These are phyloP conservation scores for Rhodosporidiobolus sp. DNA, from an alignment of 768 basidiomycete species.

Conservation along the genomic window DNA sequence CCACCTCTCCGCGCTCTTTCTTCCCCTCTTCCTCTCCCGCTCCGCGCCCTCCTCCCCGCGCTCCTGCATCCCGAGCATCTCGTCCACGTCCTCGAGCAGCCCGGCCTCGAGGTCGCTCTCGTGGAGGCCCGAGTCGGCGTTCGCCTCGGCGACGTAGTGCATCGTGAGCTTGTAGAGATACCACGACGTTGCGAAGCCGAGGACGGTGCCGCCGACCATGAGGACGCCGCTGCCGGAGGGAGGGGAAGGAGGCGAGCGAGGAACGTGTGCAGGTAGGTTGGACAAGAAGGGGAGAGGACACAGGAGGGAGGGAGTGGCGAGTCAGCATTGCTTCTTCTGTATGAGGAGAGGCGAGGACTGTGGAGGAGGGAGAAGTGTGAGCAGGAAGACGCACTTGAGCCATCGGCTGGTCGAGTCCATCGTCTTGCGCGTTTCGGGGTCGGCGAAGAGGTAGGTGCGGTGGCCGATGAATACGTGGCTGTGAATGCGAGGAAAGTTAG, in stretches of 20 bases:
- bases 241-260: neutral
- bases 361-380: neutral
- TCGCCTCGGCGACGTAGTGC: conserved; percentile 34
- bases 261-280: too few species aligned
- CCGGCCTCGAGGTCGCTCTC: conserved; percentile 61
- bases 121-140: conserved; percentile 49
- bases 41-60: neutral
- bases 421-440: conserved; percentile 65
- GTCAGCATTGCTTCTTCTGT: too few species aligned
- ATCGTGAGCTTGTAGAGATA: conserved; percentile 48
- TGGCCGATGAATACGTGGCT: conserved; percentile 72
- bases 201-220: conserved; percentile 60
- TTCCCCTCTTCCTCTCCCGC: conserved; percentile 8
- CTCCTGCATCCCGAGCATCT: conserved; percentile 43
- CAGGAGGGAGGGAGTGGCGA: too few species aligned
- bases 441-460: conserved; percentile 63
- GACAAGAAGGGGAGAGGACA: neutral
- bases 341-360: too few species aligned
- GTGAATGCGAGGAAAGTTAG: neutral
- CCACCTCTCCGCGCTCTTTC: neutral
- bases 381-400: conserved; percentile 56
- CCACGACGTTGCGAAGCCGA: conserved; percentile 66
- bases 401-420: conserved; percentile 75
- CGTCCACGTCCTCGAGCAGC: conserved; percentile 60
- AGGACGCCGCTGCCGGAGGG: conserved; percentile 55